A percentile compares a stretch with the other conserved stretches of the same genome.
Evolutionary conservation across 1,139 yeast species (phyloP).

Genomic region (Sugiyamaella xylanicola): DNA sequence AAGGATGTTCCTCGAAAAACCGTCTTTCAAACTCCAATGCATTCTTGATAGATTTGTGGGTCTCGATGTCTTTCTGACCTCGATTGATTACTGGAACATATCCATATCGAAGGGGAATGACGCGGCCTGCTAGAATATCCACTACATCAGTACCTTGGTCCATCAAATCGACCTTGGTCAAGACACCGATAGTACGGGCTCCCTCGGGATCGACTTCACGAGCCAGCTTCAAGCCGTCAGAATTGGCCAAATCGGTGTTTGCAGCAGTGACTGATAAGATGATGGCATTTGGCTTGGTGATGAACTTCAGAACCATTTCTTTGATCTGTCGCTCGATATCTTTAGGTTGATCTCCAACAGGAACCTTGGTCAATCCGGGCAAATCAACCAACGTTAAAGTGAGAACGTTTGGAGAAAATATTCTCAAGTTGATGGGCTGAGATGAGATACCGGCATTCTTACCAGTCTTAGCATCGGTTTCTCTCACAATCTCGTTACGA

Average conservation of each 20-base stretch:
- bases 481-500: constrained; percentile 85
- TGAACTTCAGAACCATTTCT: constrained; percentile 92
- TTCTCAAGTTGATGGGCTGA: constrained; percentile 88
- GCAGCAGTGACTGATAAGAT: constrained; percentile 96
- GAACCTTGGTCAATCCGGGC: constrained; percentile 98
- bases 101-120: constrained; percentile 93
- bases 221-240: constrained; percentile 94
- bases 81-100: constrained; percentile 97
- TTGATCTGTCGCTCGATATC: constrained; percentile 94
- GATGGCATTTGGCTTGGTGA: constrained; percentile 94
- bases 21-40: constrained; percentile 80
- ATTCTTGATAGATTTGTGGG: constrained; percentile 78
- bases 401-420: constrained; percentile 93
- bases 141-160: constrained; percentile 98
- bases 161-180: constrained; percentile 96
- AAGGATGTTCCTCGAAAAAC: constrained; percentile 87
- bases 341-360: constrained; percentile 98
- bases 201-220: constrained; percentile 99
- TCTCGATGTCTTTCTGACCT: constrained; percentile 95
- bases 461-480: constrained; percentile 94
- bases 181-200: constrained; percentile 91
- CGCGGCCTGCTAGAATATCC: constrained; percentile 94
- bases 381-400: constrained; percentile 96
- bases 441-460: constrained; percentile 90
- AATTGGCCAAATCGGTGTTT: constrained; percentile 95